Base-by-base conservation (phyloP, 2,329 filamentous ascomycete species). In the Fusarium fujikuroi region DNA sequence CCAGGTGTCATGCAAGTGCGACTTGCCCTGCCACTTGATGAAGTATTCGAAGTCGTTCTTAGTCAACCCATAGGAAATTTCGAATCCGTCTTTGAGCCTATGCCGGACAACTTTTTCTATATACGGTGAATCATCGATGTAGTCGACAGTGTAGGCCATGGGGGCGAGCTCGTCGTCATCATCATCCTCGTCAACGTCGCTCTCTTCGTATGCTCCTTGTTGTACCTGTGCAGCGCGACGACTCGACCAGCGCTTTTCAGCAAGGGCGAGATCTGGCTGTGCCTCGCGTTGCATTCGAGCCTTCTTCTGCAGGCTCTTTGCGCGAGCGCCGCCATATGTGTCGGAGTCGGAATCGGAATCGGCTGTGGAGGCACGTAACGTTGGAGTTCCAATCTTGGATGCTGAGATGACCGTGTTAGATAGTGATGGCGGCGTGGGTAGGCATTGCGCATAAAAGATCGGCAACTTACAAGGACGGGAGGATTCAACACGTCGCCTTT, bases 1-100 rank as follows among this genome's bases (percentile, higher is more conserved):
- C 95, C 96, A 99, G 0, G 95, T 97, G 63, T 97, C 93, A 84
- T 99, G 96, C 76, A 97, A 92, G 80, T 99, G 95, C 16, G 96
- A 97, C 82, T 95, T 94, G 75, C 92, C 94, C 82, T 98, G 94
- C 96, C 97, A 99, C 85, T 99, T 99, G 83, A 99, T 95, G 82
- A 92, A 89, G 76, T 87, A 99, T 79, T 98, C 94, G 77, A 96
- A 98, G 79, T 98, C 93, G 60, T 95, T 90, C 75, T 88, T 87
- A 30, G 83, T 86, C 4, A 87, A 80, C 53, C 93, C 91, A 62
- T 85, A 85, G 19, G 87, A 83, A 64, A 90, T 81, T 70, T 89
- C 89, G 52, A 88, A 83, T 21, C 88, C 93, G 39, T 94, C 92
- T 80, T 91, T 93, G 42, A 93, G 85, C 54, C 93, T 91, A 81